Conservation (phyloP, 2,329 filamentous ascomycete genomes). For the Stachybotrys chartarum region DNA sequence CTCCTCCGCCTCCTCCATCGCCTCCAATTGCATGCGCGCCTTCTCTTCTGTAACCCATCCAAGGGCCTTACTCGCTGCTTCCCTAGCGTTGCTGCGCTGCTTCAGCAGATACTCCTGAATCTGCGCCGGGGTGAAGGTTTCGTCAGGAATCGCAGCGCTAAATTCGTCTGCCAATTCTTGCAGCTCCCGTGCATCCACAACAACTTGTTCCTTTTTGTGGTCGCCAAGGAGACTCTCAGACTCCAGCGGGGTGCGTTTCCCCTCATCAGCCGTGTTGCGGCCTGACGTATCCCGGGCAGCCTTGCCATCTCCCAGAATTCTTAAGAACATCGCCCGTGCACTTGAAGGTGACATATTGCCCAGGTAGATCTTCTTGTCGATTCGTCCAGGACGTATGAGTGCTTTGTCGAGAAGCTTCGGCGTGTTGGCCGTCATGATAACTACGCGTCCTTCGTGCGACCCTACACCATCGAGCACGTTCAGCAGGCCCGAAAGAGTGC, state of each 20-base stretch:
- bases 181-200: not conserved
- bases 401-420: slow-evolving; percentile 54
- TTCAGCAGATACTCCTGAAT: slow-evolving; percentile 10
- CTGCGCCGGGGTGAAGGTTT: slow-evolving; percentile 9
- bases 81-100: not conserved
- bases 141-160: slow-evolving; percentile 3
- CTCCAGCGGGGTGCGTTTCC: not conserved
- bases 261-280: slow-evolving; percentile 4
- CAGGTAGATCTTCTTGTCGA: slow-evolving; percentile 46
- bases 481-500: slow-evolving; percentile 53
- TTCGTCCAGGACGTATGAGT: slow-evolving; percentile 53
- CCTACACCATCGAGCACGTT: slow-evolving; percentile 64
- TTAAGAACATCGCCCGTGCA: not conserved
- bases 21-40: not conserved
- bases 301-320: not conserved
- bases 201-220: not conserved
- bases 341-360: not conserved
- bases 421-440: slow-evolving; percentile 67
- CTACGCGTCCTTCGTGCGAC: slow-evolving; percentile 57
- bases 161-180: not conserved
- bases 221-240: not conserved
- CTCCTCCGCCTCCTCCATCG: not conserved
- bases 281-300: not conserved
- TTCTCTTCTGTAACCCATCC: not conserved
- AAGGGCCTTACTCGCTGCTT: not conserved